Base-by-base conservation (phyloP, 805 yeast genomes). In the Kazachstania psychrophila region DNA sequence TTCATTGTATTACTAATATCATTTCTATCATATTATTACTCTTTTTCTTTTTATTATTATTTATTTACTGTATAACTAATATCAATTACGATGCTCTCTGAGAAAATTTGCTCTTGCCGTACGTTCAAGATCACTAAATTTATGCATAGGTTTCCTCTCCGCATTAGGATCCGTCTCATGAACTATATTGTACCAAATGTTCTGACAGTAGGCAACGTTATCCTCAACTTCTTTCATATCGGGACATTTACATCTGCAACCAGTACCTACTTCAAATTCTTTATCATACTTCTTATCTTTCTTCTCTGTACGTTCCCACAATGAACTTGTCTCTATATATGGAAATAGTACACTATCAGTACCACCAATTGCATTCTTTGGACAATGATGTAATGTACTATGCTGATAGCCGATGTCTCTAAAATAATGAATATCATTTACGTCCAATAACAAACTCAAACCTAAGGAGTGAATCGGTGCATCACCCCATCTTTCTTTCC, bases 401-500 rank as follows among this genome's bases (percentile, higher is more conserved):
- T 89, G 96, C 39, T 74, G 68, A 60, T 88, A 89, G 0, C 97
- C 97, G 45, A 89, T 79, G 52, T 89, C 96, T 44, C 96, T 65
- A 62, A 89, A 89, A 60, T 87, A 89, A 60, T 89, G 96, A 8
- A 89, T 64, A 39, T 88, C 84, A 2, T 72, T 64, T 2, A 77
- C 58, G 40, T 80, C 69, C 28, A 88, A 62, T 49, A 82, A 66
- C 71, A 92, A 68, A 0, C 86, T 89, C 5, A 82, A 73, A 0
- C 94, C 97, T 16, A 92, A 60, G 0, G 96, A 79, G 56, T 87
- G 96, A 4, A 89, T 77, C 0, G 96, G 95, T 0, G 96, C 96
- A 66, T 89, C 97, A 2, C 97, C 97, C 97, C 97, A 89, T 51
- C 98, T 65, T 57, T 92, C 96, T 37, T 72, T 70, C 69, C 77